phyloP scores from a whole-genome alignment of 345 rosid species.

The Syzygium aromaticum region DNA sequence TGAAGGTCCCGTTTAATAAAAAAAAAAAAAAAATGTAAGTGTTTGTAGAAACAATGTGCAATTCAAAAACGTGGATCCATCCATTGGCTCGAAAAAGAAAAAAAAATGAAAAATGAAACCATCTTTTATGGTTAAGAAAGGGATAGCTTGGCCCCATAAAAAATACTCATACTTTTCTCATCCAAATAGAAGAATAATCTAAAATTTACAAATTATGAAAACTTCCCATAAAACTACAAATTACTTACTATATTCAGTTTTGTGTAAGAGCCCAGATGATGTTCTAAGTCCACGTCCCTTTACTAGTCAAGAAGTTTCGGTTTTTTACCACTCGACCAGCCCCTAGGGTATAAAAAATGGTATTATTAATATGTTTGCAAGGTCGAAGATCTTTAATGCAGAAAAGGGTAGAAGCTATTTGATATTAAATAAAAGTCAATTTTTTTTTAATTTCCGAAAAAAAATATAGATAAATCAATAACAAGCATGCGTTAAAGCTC shows the following conservation, averaged over 20 bases:
- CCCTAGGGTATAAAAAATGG: not conserved
- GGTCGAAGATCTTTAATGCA: not conserved
- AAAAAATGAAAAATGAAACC: not conserved
- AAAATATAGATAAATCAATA: no score
- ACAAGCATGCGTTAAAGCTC: not conserved
- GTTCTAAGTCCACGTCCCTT: not conserved
- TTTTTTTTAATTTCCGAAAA: no score
- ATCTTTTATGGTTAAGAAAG: not conserved
- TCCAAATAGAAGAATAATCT: not conserved
- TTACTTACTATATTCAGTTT: not conserved
- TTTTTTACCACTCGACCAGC: not conserved
- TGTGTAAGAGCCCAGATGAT: not conserved
- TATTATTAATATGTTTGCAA: not conserved
- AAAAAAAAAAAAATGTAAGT: no score
- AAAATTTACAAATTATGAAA: not conserved
- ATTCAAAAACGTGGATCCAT: not conserved
- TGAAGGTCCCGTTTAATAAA: no score
- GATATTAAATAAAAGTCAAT: no score
- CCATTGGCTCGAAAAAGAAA: not conserved
- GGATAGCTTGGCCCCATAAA: not conserved
- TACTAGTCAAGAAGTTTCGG: not conserved
- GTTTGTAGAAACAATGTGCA: no score
- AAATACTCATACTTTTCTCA: not conserved
- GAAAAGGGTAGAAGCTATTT: not conserved
- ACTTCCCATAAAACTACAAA: not conserved